Evolutionary conservation across 371 early-diverging fungal genomes (phyloP).

Genomic region (Mucor plumbeus): DNA sequence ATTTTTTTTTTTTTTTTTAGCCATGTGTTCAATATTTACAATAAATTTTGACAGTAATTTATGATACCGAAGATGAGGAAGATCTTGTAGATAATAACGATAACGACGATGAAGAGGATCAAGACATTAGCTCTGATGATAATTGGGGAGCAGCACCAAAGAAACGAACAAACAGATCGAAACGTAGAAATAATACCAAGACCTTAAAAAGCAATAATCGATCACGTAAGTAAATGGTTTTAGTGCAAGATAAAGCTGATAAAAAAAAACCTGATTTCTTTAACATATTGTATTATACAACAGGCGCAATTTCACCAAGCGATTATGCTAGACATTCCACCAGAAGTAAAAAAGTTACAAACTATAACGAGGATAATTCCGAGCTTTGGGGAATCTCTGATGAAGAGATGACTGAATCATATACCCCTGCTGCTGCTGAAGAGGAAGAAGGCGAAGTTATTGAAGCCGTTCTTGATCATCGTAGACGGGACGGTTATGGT

Average conservation of each 20-base stretch:
- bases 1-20: not conserved
- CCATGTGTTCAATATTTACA: too few species aligned
- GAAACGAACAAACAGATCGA: conserved; percentile 9
- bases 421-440: conserved; percentile 27
- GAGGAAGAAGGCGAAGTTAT: conserved; percentile 69
- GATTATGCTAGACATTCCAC: conserved; percentile 56
- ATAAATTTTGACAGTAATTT: not conserved
- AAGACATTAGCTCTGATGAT: conserved; percentile 5
- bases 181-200: not conserved
- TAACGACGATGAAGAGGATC: conserved; percentile 2
- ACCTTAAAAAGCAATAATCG: not conserved
- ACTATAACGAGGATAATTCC: conserved; percentile 57
- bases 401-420: conserved; percentile 32
- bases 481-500: conserved; percentile 28
- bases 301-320: conserved; percentile 32
- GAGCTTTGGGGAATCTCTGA: conserved; percentile 53
- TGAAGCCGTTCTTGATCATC: conserved; percentile 66
- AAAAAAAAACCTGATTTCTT: not conserved
- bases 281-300: too few species aligned
- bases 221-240: not conserved
- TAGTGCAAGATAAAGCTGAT: not conserved
- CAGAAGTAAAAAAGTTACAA: conserved; percentile 50
- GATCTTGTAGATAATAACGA: not conserved
- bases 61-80: conserved; percentile 9
- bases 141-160: conserved; percentile 20